Base-by-base conservation (phyloP, 2,329 filamentous ascomycete genomes). In the Rhynchosporium graminicola region DNA sequence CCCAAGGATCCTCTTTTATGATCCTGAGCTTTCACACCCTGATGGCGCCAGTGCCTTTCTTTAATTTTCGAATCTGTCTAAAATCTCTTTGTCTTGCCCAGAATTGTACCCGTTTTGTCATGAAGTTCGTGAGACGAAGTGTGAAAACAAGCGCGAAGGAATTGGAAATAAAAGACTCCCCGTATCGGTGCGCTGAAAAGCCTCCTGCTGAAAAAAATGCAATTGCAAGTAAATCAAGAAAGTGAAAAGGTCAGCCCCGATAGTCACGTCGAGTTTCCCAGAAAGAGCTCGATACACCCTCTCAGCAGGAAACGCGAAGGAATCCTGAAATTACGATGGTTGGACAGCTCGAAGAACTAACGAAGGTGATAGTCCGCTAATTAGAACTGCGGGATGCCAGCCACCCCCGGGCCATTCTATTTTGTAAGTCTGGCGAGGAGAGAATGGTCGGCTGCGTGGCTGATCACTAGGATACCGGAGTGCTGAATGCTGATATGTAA, bases 11-110 rank as follows among this genome's bases (percentile, higher is more conserved):
- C 54, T 61, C 43, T 50, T 61, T 65, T 61, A 28, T 60, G 51
- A 51, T 61, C 15, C 56, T 29, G 36, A 40, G 29, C 33, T 38
- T 52, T 57, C 65, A 28, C 43, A 56, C 15, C 47, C 57, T 50
- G 29, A 13, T 63, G 60, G 61, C 61, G 55, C 61, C 59, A 57
- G 59, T 55, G n/a, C 50, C 50, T 57, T 51, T 42, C 59, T 62
- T 60, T 60, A 45, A 48, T 47, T 20, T 45, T 47, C 61, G 57
- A 68, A 63, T 68, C 64, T 66, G 54, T 68, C 66, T 68, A 68
- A 63, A 63, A 42, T 33, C 43, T 20, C 43, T 45, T n/a, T n/a
- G 43, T 45, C 43, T 45, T 55, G n/a, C 57, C 31, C 29, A 52
- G 33, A 57, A 59, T 52, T 62, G 52, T 61, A 54, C 50, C 62